phyloP scores from a whole-genome alignment of 2,329 filamentous ascomycete species.

The Scedosporium aurantiacum region DNA sequence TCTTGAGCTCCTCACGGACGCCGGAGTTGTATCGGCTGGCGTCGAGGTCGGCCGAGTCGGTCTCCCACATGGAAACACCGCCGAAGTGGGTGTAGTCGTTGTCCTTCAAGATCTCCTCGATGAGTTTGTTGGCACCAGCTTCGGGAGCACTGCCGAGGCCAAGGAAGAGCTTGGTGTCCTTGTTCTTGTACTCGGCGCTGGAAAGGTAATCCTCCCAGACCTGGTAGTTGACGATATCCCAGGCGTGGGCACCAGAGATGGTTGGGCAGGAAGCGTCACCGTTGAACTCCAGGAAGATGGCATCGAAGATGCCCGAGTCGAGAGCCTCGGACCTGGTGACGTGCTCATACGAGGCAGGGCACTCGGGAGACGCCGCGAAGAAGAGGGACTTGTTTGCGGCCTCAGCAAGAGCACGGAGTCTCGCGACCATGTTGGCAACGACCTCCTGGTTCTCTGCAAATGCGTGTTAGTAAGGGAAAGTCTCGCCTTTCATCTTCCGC shows the following conservation, averaged over 20 bases:
- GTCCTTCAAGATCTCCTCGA: constrained; percentile 27
- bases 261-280: constrained; percentile 31
- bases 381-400: constrained; percentile 15
- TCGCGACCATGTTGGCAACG: constrained; percentile 24
- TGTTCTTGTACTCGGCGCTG: constrained; percentile 19
- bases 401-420: constrained; percentile 20
- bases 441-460: constrained; percentile 22
- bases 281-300: constrained; percentile 38
- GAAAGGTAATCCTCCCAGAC: constrained; percentile 26
- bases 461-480: background rate
- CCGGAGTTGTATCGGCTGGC: constrained; percentile 12
- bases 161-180: constrained; percentile 32
- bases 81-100: constrained; percentile 27
- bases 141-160: constrained; percentile 26
- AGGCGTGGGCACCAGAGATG: constrained; percentile 17
- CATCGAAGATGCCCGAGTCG: constrained; percentile 27
- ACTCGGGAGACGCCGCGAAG: constrained; percentile 35
- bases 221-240: constrained; percentile 30
- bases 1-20: constrained; percentile 5
- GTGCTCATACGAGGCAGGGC: constrained; percentile 18
- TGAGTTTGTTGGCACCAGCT: constrained; percentile 19
- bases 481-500: too few relatives aligned
- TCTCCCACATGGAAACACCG: constrained; percentile 36
- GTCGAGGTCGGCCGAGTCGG: constrained; percentile 16
- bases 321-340: constrained; percentile 27